Conservation (phyloP, 1,139 yeast genomes). For the Sugiyamaella neomexicana region DNA sequence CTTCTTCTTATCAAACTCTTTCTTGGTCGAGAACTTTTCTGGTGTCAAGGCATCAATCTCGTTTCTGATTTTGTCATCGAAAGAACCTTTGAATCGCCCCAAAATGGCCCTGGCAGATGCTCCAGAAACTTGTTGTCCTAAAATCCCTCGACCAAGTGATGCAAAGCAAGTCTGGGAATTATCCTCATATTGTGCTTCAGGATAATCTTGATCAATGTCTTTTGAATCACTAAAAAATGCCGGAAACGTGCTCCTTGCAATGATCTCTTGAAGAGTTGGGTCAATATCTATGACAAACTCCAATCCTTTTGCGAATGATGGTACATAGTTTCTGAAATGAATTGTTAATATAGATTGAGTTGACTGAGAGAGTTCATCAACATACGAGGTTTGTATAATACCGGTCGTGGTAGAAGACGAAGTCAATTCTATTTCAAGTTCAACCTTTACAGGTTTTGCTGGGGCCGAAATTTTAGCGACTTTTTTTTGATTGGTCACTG, state of each 20-base stretch:
- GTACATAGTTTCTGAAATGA: slow-evolving; percentile 24
- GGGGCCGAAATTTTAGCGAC: background rate
- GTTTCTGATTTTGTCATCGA: slow-evolving; percentile 19
- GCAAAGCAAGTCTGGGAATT: slow-evolving; percentile 35
- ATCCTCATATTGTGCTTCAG: slow-evolving; percentile 8
- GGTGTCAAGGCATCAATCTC: slow-evolving; percentile 9
- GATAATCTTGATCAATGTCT: background rate
- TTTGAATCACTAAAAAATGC: slow-evolving; percentile 26
- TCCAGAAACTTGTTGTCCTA: slow-evolving; percentile 85
- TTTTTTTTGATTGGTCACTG: background rate
- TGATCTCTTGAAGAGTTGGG: slow-evolving; percentile 36
- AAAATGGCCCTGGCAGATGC: slow-evolving; percentile 72
- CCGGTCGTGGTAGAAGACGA: slow-evolving; percentile 1
- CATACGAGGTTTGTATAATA: background rate
- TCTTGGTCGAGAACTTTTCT: slow-evolving; percentile 6
- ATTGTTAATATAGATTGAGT: background rate
- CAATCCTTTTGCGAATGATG: slow-evolving; percentile 41
- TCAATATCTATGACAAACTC: slow-evolving; percentile 41
- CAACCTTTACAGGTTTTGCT: background rate
- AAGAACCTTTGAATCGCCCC: slow-evolving; percentile 48
- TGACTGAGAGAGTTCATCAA: background rate
- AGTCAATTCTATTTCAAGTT: background rate
- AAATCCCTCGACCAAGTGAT: slow-evolving; percentile 51
- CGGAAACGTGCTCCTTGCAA: slow-evolving; percentile 34
- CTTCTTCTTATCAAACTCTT: slow-evolving; percentile 14